Evolutionary conservation across 305 asterid species (phyloP).

Genomic region (Plantago coronopus): DNA sequence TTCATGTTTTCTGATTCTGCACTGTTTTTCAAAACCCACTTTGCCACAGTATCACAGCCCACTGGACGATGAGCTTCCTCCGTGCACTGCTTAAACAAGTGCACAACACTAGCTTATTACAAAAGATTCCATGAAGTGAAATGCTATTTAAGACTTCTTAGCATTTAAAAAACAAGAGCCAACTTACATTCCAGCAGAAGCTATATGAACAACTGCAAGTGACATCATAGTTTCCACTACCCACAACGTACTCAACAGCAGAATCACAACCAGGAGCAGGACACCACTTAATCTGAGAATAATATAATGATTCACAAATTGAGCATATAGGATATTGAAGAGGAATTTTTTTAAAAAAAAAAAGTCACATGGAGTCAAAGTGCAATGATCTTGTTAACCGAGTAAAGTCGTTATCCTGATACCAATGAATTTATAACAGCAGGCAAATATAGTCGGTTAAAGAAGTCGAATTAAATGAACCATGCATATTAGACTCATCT

Average conservation of each 20-base stretch:
- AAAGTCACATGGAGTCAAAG: slow-evolving; percentile 16
- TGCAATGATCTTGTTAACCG: slow-evolving; percentile 12
- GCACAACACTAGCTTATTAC: neutral
- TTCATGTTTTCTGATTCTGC: slow-evolving; percentile 40
- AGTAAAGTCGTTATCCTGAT: slow-evolving; percentile 12
- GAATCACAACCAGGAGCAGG: slow-evolving; percentile 39
- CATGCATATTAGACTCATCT: neutral
- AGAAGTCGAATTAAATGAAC: slow-evolving; percentile 14
- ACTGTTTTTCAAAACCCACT: slow-evolving; percentile 35
- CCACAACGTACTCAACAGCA: slow-evolving; percentile 26
- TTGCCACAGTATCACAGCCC: slow-evolving; percentile 37
- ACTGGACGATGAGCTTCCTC: slow-evolving; percentile 46
- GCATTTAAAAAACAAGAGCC: neutral
- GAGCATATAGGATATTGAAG: slow-evolving; percentile 17
- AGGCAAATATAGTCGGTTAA: slow-evolving; percentile 11
- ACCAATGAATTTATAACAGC: slow-evolving; percentile 7
- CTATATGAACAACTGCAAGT: slow-evolving; percentile 30
- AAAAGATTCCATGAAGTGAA: neutral
- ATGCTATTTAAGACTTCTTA: too few species aligned
- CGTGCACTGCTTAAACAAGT: slow-evolving; percentile 22
- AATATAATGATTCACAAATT: neutral
- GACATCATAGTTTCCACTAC: slow-evolving; percentile 35
- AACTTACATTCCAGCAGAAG: slow-evolving; percentile 35
- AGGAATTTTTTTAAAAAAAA: slow-evolving; percentile 11
- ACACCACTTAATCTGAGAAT: slow-evolving; percentile 52